phyloP scores from a whole-genome alignment of 2,329 filamentous ascomycete species.

The Talaromyces sp. region DNA sequence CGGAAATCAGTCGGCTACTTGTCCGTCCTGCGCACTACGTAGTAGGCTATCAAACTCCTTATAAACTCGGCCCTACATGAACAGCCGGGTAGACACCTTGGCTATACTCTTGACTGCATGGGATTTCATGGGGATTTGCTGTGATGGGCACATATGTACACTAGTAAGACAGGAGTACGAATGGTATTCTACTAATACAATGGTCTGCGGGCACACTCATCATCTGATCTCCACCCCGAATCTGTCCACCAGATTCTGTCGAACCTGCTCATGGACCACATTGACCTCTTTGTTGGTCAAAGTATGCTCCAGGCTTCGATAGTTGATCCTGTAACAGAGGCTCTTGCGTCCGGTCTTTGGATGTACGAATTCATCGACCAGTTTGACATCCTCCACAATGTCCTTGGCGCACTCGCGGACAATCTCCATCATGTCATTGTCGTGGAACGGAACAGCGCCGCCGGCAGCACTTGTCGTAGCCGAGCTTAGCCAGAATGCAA shows the following conservation, averaged over 20 bases:
- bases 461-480: slow-evolving; percentile 36
- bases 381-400: slow-evolving; percentile 77
- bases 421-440: slow-evolving; percentile 97
- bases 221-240: slow-evolving; percentile 76
- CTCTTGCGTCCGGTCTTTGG: slow-evolving; percentile 79
- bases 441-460: slow-evolving; percentile 62
- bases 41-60: too few species aligned
- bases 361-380: slow-evolving; percentile 84
- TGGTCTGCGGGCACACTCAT: not conserved
- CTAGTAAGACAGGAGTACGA: not conserved
- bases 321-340: slow-evolving; percentile 89
- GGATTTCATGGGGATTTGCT: not conserved
- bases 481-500: slow-evolving; percentile 80
- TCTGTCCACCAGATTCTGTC: slow-evolving; percentile 60
- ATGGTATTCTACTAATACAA: not conserved
- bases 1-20: slow-evolving; percentile 9
- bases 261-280: slow-evolving; percentile 66
- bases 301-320: slow-evolving; percentile 86
- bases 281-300: slow-evolving; percentile 81
- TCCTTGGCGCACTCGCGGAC: slow-evolving; percentile 79
- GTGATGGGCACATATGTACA: not conserved
- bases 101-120: too few species aligned
- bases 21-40: not conserved
- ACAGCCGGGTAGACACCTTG: not conserved
- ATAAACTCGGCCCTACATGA: not conserved